A percentile compares a stretch with the other conserved stretches of the same genome.
Conservation (phyloP, 306 rosid species). For the Vigna angularis region DNA sequence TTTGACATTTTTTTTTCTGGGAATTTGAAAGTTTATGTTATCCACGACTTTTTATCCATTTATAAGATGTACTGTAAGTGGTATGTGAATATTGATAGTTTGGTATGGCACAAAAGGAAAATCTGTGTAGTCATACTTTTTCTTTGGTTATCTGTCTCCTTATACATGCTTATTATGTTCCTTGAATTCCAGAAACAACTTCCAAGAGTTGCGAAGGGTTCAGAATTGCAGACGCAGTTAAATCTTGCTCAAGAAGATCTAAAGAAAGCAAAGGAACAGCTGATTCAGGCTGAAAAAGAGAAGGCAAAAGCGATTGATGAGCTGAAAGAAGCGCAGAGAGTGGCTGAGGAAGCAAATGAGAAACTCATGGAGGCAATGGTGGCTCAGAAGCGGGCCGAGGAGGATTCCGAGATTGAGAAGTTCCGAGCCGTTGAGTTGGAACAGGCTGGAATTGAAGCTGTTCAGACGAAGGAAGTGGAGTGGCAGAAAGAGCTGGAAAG, state of each 20-base stretch:
- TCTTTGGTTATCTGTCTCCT: conserved; percentile 31
- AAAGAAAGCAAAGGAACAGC: conserved; percentile 85
- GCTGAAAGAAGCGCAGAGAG: conserved; percentile 81
- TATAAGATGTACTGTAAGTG: conserved; percentile 7
- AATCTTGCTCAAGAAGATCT: conserved; percentile 82
- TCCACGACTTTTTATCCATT: conserved; percentile 5
- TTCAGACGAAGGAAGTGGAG: conserved; percentile 84
- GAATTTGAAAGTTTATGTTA: conserved; percentile 18
- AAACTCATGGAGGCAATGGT: conserved; percentile 85
- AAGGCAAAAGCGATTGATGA: conserved; percentile 71
- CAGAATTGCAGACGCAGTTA: conserved; percentile 75
- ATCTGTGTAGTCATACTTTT: not conserved
- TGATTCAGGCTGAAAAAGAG: conserved; percentile 74
- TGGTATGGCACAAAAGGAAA: not conserved
- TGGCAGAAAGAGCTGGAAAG: conserved; percentile 85
- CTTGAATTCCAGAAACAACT: conserved; percentile 63
- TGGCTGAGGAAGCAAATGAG: conserved; percentile 82
- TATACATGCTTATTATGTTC: conserved; percentile 40
- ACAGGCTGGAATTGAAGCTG: conserved; percentile 91
- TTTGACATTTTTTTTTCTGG: conserved; percentile 5
- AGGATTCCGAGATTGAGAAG: conserved; percentile 91
- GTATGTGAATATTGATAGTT: conserved; percentile 21
- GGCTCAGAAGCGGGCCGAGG: conserved; percentile 91
- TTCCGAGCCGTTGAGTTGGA: conserved; percentile 95
- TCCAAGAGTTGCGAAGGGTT: conserved; percentile 67